Evolutionary conservation across 177 flowering plant species (phyloP).

Genomic region (Vitis hybrid): DNA sequence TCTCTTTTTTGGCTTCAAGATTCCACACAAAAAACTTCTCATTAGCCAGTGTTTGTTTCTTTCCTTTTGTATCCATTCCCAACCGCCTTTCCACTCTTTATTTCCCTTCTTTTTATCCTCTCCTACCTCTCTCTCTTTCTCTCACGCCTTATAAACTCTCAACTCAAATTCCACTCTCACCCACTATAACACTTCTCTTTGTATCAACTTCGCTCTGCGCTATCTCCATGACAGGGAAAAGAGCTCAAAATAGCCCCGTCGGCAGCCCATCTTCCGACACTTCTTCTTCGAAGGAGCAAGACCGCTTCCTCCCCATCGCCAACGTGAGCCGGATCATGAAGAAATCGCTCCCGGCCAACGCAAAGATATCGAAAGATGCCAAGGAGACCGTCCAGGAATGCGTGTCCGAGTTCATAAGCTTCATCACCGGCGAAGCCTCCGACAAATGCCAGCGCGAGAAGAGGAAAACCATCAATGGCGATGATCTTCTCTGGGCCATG

Average conservation of each 20-base stretch:
- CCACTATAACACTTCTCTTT: no score
- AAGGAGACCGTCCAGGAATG: constrained; percentile 54
- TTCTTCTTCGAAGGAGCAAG: constrained; percentile 32
- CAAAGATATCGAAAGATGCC: constrained; percentile 54
- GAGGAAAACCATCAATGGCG: constrained; percentile 55
- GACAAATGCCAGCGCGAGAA: constrained; percentile 53
- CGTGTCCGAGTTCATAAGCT: constrained; percentile 55
- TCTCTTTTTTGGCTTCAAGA: no score
- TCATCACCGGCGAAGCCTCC: constrained; percentile 52
- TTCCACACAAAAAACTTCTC: no score
- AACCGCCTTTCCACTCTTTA: constrained; percentile 17
- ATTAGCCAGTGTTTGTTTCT: neutral
- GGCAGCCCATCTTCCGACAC: constrained; percentile 31
- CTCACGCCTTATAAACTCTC: neutral
- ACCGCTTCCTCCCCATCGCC: constrained; percentile 48
- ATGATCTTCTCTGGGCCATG: constrained; percentile 58
- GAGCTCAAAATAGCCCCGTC: constrained; percentile 16
- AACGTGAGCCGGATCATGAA: constrained; percentile 56
- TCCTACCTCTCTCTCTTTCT: neutral
- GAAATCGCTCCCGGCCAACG: constrained; percentile 44
- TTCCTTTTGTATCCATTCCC: constrained; percentile 25
- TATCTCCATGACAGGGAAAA: constrained; percentile 25
- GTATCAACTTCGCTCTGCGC: no score
- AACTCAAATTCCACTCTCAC: no score
- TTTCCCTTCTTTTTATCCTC: neutral